These are phyloP conservation scores for Trichoderma sp. DNA, from an alignment of 2,329 filamentous ascomycete species.

Conservation along the genomic window DNA sequence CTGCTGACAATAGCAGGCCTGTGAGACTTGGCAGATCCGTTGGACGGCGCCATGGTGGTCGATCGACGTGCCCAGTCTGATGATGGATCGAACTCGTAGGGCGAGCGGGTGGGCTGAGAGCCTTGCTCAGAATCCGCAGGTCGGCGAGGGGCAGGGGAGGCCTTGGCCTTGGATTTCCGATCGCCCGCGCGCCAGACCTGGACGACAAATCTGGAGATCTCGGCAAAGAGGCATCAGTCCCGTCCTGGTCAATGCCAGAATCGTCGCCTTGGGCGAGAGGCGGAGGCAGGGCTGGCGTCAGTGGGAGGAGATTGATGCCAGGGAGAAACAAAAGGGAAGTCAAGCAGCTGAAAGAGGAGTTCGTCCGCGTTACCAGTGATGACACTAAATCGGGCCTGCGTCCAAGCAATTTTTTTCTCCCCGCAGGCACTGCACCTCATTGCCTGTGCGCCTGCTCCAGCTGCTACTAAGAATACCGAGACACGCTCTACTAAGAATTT, in stretches of 20 bases:
- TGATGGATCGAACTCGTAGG: conserved; percentile 5
- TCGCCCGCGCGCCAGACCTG: conserved; percentile 28
- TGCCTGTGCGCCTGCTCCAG: not conserved
- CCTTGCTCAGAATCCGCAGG: conserved; percentile 21
- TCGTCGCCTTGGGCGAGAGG: conserved; percentile 22
- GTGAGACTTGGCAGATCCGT: conserved; percentile 34
- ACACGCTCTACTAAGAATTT: not conserved
- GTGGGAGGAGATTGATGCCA: not conserved
- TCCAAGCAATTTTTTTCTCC: conserved; percentile 19
- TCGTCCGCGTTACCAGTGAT: conserved; percentile 8
- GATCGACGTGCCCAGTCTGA: not conserved
- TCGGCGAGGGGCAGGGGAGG: conserved; percentile 24
- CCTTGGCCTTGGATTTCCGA: conserved; percentile 25
- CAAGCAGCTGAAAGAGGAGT: conserved; percentile 12
- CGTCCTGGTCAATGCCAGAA: conserved; percentile 26
- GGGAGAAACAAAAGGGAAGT: not conserved
- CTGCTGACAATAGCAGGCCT: conserved; percentile 22
- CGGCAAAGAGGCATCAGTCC: conserved; percentile 34
- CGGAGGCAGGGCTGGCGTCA: conserved; percentile 7
- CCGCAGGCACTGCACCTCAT: conserved; percentile 15
- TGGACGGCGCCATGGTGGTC: conserved; percentile 34
- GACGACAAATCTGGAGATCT: conserved; percentile 31
- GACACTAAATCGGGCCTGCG: conserved; percentile 16
- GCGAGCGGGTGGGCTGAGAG: conserved; percentile 10
- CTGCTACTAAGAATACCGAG: not conserved